phyloP scores from a whole-genome alignment of 495 filamentous ascomycete genomes.

The Terfezia claveryi region DNA sequence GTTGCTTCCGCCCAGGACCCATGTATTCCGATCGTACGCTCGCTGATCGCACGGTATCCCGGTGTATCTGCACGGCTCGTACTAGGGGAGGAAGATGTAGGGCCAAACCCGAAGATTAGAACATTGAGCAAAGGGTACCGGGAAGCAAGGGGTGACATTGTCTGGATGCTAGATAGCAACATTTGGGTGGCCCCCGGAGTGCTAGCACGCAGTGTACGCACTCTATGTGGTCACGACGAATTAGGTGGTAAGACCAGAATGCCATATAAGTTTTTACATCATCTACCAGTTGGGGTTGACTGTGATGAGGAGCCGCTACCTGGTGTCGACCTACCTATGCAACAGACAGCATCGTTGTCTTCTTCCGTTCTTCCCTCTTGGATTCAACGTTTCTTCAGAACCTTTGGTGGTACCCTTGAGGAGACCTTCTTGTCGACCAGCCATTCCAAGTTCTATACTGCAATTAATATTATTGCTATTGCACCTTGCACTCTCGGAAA shows the following conservation, averaged over 20 bases:
- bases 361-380: slow-evolving; percentile 6
- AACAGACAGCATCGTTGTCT: slow-evolving; percentile 10
- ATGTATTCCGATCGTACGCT: slow-evolving; percentile 48
- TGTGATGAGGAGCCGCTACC: slow-evolving; percentile 24
- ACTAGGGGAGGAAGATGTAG: slow-evolving; percentile 82
- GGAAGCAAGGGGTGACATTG: slow-evolving; percentile 76
- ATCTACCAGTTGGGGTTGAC: slow-evolving; percentile 72
- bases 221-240: slow-evolving; percentile 43
- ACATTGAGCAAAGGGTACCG: slow-evolving; percentile 90
- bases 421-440: slow-evolving; percentile 84
- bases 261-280: slow-evolving; percentile 80
- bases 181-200: slow-evolving; percentile 72
- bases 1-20: slow-evolving; percentile 58
- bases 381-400: slow-evolving; percentile 1
- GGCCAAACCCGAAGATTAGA: slow-evolving; percentile 93
- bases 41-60: slow-evolving; percentile 48
- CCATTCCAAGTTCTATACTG: slow-evolving; percentile 95
- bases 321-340: slow-evolving; percentile 22
- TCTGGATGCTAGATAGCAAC: slow-evolving; percentile 95
- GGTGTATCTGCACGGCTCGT: slow-evolving; percentile 49
- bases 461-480: slow-evolving; percentile 79
- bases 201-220: slow-evolving; percentile 66
- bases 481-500: slow-evolving; percentile 93
- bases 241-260: slow-evolving; percentile 21
- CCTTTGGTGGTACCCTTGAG: slow-evolving; percentile 58